Base-by-base conservation (phyloP, 495 filamentous ascomycete genomes). In the Aspergillus steynii region DNA sequence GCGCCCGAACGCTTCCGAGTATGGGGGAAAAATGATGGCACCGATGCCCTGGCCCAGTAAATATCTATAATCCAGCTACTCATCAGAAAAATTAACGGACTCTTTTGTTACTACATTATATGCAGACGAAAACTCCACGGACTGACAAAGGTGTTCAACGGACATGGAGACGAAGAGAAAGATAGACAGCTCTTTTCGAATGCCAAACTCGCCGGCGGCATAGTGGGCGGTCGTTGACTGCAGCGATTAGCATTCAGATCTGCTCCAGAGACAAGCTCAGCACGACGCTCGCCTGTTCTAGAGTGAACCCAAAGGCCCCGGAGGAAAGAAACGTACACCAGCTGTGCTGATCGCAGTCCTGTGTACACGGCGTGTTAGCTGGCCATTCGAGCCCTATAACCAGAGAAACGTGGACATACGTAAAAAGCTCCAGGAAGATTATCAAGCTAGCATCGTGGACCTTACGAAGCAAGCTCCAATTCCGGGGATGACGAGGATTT, bases 1-100 rank as follows among this genome's bases (percentile, higher is more conserved):
- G 29, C 81, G 80, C 3, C 83, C 83, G 61, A 84, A 82, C 0
- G 74, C 68, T 64, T 85, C 83, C 0, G 81, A 80, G 59, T 77
- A 79, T 29, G 83, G 80, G 29, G 82, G 81, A 48, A 83, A 77
- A 25, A 84, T 53, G 29, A 85, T 69, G 15, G 75, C 80, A 31
- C 80, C 82, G 50, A 81, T 28, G 15, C 71, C 78, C 68, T 85
- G 83, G 2, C 80, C 82, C 7, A 84, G 65, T 32, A 80, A 69
- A 57, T 82, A 83, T 53, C 79, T 83, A 50, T 20, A 8, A 15
- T 34, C 15, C 10, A 29, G 9, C 8, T 14, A 32, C 34, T 46
- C 37, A 48, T 47, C 58, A 52, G 31, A 58, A 53, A 51, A 52
- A 14, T 3, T 25, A 10, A 15, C 27, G 20, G 27, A n/a, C 29